phyloP scores from a whole-genome alignment of 345 rosid species.

The Eutrema heterophyllum region DNA sequence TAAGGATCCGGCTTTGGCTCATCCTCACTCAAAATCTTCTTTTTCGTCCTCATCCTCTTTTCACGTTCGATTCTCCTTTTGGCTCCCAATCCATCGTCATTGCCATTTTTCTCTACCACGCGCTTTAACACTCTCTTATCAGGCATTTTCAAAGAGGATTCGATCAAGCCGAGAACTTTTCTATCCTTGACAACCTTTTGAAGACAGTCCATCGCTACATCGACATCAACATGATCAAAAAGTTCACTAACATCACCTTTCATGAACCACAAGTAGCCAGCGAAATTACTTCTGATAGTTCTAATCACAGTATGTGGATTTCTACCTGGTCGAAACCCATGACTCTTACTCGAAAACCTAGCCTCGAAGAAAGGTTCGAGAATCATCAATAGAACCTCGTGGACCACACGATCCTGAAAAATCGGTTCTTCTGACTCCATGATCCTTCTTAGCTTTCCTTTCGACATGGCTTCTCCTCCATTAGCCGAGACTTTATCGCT shows the following conservation, averaged over 20 bases:
- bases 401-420: slow-evolving; percentile 89
- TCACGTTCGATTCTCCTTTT: slow-evolving; percentile 41
- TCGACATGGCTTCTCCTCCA: slow-evolving; percentile 39
- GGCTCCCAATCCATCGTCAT: slow-evolving; percentile 31
- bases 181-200: slow-evolving; percentile 66
- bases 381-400: slow-evolving; percentile 80
- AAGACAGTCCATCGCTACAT: slow-evolving; percentile 51
- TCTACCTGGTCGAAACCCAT: slow-evolving; percentile 89
- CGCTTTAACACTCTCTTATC: slow-evolving; percentile 28
- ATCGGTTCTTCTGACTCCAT: slow-evolving; percentile 52
- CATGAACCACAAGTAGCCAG: slow-evolving; percentile 93
- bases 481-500: slow-evolving; percentile 40
- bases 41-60: slow-evolving; percentile 52
- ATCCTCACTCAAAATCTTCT: slow-evolving; percentile 66
- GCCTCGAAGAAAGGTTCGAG: slow-evolving; percentile 81
- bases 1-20: slow-evolving; percentile 98
- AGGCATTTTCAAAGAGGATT: slow-evolving; percentile 40
- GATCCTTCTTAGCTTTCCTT: slow-evolving; percentile 47
- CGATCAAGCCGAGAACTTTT: slow-evolving; percentile 60
- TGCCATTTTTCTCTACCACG: slow-evolving; percentile 16
- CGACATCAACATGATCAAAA: slow-evolving; percentile 42
- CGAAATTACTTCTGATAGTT: slow-evolving; percentile 76
- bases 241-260: slow-evolving; percentile 72
- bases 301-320: slow-evolving; percentile 87
- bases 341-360: slow-evolving; percentile 63